A percentile compares a stretch with the other conserved stretches of the same genome.
Evolutionary conservation across 164 flowering plant species (phyloP).

Genomic region (Kalanchoe fedtschenkoi): DNA sequence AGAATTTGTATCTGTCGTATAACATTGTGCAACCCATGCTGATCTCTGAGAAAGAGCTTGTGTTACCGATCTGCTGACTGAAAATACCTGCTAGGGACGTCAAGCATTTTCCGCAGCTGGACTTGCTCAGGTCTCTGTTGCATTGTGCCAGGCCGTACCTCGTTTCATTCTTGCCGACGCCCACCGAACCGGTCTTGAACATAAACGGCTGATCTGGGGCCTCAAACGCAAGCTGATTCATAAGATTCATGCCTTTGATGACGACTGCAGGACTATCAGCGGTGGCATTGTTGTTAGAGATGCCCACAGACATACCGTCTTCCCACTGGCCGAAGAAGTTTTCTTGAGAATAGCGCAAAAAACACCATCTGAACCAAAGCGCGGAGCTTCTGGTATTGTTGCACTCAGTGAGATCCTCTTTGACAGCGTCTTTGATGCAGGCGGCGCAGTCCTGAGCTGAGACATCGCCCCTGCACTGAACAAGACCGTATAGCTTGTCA

Average conservation of each 20-base stretch:
- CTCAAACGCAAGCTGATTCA: not conserved
- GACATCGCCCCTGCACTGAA: conserved; percentile 18
- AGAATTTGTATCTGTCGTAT: conserved; percentile 5
- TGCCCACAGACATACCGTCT: not conserved
- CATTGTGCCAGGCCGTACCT: conserved; percentile 25
- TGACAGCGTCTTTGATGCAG: conserved; percentile 6
- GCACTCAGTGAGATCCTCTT: conserved; percentile 4
- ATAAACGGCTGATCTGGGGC: conserved; percentile 3
- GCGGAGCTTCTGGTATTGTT: conserved; percentile 9
- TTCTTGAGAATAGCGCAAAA: conserved; percentile 11
- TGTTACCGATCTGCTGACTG: no score
- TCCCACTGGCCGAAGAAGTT: conserved; percentile 12
- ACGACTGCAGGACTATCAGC: not conserved
- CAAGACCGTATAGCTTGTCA: conserved; percentile 14
- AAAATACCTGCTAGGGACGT: no score
- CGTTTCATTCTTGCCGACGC: conserved; percentile 15
- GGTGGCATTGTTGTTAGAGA: not conserved
- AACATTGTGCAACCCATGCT: not conserved
- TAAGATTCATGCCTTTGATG: not conserved
- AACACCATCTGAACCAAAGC: conserved; percentile 17
- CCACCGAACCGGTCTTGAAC: conserved; percentile 11
- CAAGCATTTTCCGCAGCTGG: conserved; percentile 11
- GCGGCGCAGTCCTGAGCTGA: conserved; percentile 12
- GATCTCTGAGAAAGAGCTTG: not conserved
- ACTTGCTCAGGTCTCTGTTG: conserved; percentile 14